Evolutionary conservation across 148 eudicot species (phyloP).

Genomic region (Amaranthus cruentus): DNA sequence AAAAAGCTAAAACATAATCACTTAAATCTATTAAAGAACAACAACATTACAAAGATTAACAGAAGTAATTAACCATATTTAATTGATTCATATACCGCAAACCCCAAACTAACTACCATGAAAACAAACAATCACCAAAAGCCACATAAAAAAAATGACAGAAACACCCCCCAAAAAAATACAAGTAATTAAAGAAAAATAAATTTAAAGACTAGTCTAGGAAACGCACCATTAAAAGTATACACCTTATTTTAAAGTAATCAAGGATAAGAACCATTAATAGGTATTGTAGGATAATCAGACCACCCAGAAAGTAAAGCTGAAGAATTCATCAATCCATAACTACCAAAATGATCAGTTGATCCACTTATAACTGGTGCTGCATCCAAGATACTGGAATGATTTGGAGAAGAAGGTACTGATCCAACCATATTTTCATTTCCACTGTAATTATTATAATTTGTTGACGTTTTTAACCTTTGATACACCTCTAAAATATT

Average conservation of each 20-base stretch:
- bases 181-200: not conserved
- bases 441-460: constrained; percentile 21
- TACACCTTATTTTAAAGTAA: constrained; percentile 1
- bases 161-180: constrained; percentile 20
- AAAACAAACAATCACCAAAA: constrained; percentile 17
- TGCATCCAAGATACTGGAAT: constrained; percentile 35
- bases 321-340: constrained; percentile 21
- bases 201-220: constrained; percentile 10
- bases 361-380: constrained; percentile 28
- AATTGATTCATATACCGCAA: constrained; percentile 31
- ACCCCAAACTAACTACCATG: constrained; percentile 38
- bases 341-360: constrained; percentile 17
- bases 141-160: not conserved
- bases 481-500: constrained; percentile 44
- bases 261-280: constrained; percentile 62
- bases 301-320: constrained; percentile 37
- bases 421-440: constrained; percentile 32
- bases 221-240: constrained; percentile 10
- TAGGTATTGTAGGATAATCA: constrained; percentile 45
- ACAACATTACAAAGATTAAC: not conserved
- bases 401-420: constrained; percentile 21
- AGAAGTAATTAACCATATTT: constrained; percentile 22
- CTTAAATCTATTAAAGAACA: not conserved
- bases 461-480: constrained; percentile 43
- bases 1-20: not conserved